Evolutionary conservation across 2,329 filamentous ascomycete genomes (phyloP).

Genomic region (Hyphodiscus sp.): DNA sequence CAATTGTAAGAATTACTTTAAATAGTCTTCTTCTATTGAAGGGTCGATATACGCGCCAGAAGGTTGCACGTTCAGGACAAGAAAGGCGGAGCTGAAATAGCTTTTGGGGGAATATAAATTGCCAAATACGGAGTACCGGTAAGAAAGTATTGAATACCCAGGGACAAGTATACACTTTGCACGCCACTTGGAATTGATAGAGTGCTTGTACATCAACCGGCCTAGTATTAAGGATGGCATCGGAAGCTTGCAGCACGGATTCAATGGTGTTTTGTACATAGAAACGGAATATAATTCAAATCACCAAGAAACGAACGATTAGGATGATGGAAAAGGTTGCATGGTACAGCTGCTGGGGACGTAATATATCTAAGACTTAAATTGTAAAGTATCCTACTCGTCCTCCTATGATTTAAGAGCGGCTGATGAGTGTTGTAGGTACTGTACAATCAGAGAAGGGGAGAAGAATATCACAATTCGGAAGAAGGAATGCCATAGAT

Average conservation of each 20-base stretch:
- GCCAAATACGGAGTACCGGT: neutral
- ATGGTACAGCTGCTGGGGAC: no score
- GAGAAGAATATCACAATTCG: neutral
- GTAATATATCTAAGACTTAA: neutral
- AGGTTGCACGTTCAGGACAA: neutral
- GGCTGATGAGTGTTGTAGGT: neutral
- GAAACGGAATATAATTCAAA: neutral
- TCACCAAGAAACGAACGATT: neutral
- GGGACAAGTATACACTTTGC: neutral
- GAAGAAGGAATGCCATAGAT: neutral
- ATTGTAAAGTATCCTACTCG: neutral
- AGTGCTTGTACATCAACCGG: neutral
- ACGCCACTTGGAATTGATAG: neutral
- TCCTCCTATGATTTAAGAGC: no score
- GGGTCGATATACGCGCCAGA: no score
- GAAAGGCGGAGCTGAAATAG: neutral
- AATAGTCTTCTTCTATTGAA: no score
- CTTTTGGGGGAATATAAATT: neutral
- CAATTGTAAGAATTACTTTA: no score
- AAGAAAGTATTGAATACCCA: neutral
- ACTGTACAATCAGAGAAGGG: neutral
- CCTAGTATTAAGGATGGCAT: neutral
- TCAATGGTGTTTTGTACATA: neutral
- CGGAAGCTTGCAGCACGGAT: neutral
- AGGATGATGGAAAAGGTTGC: no score